These are phyloP conservation scores for Aspergillus egyptiacus DNA, from an alignment of 495 filamentous ascomycete genomes.

Conservation along the genomic window DNA sequence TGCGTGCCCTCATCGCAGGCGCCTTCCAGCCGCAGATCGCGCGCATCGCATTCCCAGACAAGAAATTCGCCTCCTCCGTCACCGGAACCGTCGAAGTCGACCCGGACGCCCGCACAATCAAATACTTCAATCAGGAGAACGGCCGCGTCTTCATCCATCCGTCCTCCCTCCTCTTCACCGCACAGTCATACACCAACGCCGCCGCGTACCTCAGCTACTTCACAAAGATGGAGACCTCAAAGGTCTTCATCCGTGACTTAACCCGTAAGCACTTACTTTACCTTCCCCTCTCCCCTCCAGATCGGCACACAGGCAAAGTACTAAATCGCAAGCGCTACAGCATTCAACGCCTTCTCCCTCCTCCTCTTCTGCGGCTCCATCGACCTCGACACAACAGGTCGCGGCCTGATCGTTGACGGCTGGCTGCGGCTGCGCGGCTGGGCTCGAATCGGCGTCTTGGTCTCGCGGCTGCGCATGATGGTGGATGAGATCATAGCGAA, in stretches of 20 bases:
- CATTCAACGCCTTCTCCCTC: slow-evolving; percentile 85
- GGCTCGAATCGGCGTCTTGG: slow-evolving; percentile 89
- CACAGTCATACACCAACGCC: slow-evolving; percentile 63
- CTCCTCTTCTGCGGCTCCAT: slow-evolving; percentile 88
- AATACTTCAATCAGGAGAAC: slow-evolving; percentile 81
- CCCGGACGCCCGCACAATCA: slow-evolving; percentile 85
- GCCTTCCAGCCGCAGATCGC: slow-evolving; percentile 89
- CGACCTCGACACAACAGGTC: slow-evolving; percentile 76
- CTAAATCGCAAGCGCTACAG: no score
- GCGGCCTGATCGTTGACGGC: slow-evolving; percentile 86
- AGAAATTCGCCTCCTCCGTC: slow-evolving; percentile 81
- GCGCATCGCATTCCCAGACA: slow-evolving; percentile 86
- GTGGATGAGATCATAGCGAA: slow-evolving; percentile 73
- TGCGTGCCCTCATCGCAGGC: slow-evolving; percentile 83
- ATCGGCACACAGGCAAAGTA: neutral
- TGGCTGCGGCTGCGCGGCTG: slow-evolving; percentile 88
- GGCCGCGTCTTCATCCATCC: slow-evolving; percentile 92
- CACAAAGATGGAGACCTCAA: slow-evolving; percentile 81
- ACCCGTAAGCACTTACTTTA: slow-evolving; percentile 83
- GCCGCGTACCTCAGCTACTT: slow-evolving; percentile 78
- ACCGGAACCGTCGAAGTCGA: slow-evolving; percentile 87
- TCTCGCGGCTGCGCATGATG: slow-evolving; percentile 76
- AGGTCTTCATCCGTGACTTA: slow-evolving; percentile 80
- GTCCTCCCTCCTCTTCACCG: slow-evolving; percentile 74
- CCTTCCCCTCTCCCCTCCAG: slow-evolving; percentile 1